Base-by-base conservation (phyloP, 495 filamentous ascomycete genomes). In the Penicillium silybi region DNA sequence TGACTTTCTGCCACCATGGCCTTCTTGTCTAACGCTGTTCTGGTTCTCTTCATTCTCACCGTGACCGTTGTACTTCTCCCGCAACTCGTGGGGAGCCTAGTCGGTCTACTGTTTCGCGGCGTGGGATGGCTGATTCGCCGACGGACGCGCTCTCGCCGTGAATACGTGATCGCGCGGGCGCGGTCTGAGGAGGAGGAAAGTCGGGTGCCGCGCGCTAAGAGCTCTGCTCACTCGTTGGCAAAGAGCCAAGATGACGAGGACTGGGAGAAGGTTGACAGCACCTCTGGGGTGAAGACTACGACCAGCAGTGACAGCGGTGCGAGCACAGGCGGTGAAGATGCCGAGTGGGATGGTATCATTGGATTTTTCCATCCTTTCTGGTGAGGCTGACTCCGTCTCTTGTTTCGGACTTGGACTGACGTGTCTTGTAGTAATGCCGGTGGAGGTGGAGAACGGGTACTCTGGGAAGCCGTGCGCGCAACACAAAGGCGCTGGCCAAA, bases 281-380 rank as follows among this genome's bases (percentile, higher is more conserved):
- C 80, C 22, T 64, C 70, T 7, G 73, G 72, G 38, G 74, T 77
- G 6, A 67, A 70, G 27, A 83, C 82, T 54, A 77, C 80, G 20
- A 59, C 77, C 37, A 60, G 56, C 44, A 49, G 74, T 55, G 70
- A 57, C n/a, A 67, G 68, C 58, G 74, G 64, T 29, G 34, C 17
- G 6, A 42, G 44, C 23, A 37, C 38, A 17, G 40, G 44, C 22
- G 44, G 54, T 27, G 41, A 50, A 9, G 65, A 75, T 47, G 37
- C 37, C 13, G 82, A 87, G 11, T 95, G 87, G 87, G 75, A 85
- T 55, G 91, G 91, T 5, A 70, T 96, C 25, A 82, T 96, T 35
- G 93, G 92, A 16, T 97, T 98, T 80, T 95, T 98, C 62, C 93
- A 98, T 65, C 93, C 93, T 9, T 97, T 95, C 69, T 96, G 90